Percentiles rank a stretch among this genome's conserved stretches.
phyloP scores from a whole-genome alignment of 1,139 yeast genomes.

The Candida sp. region DNA sequence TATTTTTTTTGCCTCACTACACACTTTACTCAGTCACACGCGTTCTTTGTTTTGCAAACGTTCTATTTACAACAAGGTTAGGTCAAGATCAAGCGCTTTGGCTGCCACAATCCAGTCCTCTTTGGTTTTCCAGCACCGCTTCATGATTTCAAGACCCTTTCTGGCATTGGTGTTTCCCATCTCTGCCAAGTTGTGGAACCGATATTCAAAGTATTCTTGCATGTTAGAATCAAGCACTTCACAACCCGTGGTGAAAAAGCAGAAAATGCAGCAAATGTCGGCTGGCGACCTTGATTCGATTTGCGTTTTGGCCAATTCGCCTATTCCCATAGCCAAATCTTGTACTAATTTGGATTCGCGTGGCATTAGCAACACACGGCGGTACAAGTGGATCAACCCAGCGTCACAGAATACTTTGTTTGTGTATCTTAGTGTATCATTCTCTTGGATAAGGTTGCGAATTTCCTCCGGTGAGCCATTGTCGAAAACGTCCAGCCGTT shows the following conservation, averaged over 20 bases:
- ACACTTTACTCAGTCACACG: too few species aligned
- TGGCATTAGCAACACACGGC: slow-evolving; percentile 57
- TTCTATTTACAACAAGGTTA: slow-evolving; percentile 51
- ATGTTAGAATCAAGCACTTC: slow-evolving; percentile 46
- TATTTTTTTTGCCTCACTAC: too few species aligned
- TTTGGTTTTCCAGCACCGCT: slow-evolving; percentile 59
- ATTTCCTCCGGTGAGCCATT: slow-evolving; percentile 20
- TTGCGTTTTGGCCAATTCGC: slow-evolving; percentile 31
- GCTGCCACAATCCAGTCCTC: slow-evolving; percentile 62
- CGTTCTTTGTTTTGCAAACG: too few species aligned
- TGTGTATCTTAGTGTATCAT: slow-evolving; percentile 51
- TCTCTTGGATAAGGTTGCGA: slow-evolving; percentile 30
- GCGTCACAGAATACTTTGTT: slow-evolving; percentile 58
- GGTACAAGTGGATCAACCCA: slow-evolving; percentile 60
- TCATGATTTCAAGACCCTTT: slow-evolving; percentile 53
- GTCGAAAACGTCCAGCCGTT: slow-evolving; percentile 10
- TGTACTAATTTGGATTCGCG: slow-evolving; percentile 49
- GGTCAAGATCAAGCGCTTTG: slow-evolving; percentile 44
- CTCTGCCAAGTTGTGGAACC: slow-evolving; percentile 40
- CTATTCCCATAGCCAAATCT: slow-evolving; percentile 48
- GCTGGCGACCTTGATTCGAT: slow-evolving; percentile 54
- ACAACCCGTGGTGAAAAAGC: slow-evolving; percentile 63
- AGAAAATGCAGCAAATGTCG: slow-evolving; percentile 58
- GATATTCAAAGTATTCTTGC: slow-evolving; percentile 37
- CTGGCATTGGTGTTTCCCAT: slow-evolving; percentile 56